Base-by-base conservation (phyloP, 257 asterid species). In the Jacaranda mimosifolia region DNA sequence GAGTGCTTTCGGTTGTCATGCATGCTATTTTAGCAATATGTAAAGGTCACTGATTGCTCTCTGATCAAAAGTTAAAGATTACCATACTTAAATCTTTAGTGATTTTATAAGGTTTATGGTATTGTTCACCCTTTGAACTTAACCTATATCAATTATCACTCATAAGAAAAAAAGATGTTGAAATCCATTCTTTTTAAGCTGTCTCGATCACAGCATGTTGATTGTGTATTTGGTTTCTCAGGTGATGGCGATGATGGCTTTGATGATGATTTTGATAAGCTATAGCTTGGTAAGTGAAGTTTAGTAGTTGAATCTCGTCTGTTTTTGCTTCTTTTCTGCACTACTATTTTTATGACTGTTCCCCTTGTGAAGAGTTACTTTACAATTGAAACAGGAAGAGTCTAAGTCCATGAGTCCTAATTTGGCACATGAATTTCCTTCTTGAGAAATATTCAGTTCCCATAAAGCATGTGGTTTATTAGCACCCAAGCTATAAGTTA, bases 191-290 rank as follows among this genome's bases (percentile, higher is more conserved):
- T 42, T 9, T 68, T 40, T 35, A 15, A 17, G 18, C 36, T 46
- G 17, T 18, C 59, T 79, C 63, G n/a, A n/a, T 5, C 74, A 53
- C 39, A 13, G n/a, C 45, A 4, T 63, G 35, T 36, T 81, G 9
- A 52, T 63, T 32, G 19, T 40, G 15, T 79, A 58, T 53, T 17
- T 11, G 72, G 56, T 73, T 74, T 80, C 70, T 76, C 85, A 89
- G 92, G 89, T 83, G 90, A 79, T 55, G 85, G 83, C 14, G 83
- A 75, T 14, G 84, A 82, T 71, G 92, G 71, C 74, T 87, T 87
- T 63, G 90, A 89, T 36, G 94, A 87, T 78, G 96, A 91, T 80
- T 89, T 91, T 84, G 92, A 86, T 88, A 87, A 85, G 86, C 81
- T 91, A 74, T 91, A 89, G 83, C 68, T 64, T 43, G 85, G 96